Percentiles rank a stretch among this genome's conserved stretches.
phyloP scores from a whole-genome alignment of 345 rosid genomes.

The Salix udensis region DNA sequence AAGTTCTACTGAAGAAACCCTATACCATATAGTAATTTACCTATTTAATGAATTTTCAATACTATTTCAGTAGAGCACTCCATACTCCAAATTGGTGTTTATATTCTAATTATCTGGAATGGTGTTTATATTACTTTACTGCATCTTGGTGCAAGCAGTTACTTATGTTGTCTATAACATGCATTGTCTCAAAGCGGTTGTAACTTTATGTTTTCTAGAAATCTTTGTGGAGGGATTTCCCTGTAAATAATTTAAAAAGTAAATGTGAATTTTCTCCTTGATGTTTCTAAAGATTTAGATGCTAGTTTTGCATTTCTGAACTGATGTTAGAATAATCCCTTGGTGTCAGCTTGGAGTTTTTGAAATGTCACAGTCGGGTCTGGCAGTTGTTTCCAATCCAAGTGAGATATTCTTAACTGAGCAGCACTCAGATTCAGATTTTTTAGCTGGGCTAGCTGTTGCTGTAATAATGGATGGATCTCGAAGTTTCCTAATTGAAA shows the following conservation, averaged over 20 bases:
- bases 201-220: background rate
- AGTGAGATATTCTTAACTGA: constrained; percentile 79
- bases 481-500: constrained; percentile 76
- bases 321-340: constrained; percentile 3
- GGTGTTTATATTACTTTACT: background rate
- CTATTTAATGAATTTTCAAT: background rate
- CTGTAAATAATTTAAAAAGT: background rate
- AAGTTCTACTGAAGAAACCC: background rate
- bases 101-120: background rate
- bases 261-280: background rate
- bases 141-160: background rate
- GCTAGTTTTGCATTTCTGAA: background rate
- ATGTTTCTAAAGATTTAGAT: constrained; percentile 6
- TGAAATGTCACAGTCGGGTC: constrained; percentile 78
- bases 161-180: background rate
- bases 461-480: constrained; percentile 90
- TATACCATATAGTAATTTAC: background rate
- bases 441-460: constrained; percentile 86
- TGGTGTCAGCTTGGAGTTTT: constrained; percentile 81
- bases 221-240: background rate
- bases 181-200: background rate
- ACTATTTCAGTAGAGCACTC: background rate
- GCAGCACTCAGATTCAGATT: constrained; percentile 62
- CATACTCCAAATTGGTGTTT: background rate
- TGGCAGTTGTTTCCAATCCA: constrained; percentile 70